phyloP scores from a whole-genome alignment of 2,329 filamentous ascomycete species.

The Raffaelea arxii region DNA sequence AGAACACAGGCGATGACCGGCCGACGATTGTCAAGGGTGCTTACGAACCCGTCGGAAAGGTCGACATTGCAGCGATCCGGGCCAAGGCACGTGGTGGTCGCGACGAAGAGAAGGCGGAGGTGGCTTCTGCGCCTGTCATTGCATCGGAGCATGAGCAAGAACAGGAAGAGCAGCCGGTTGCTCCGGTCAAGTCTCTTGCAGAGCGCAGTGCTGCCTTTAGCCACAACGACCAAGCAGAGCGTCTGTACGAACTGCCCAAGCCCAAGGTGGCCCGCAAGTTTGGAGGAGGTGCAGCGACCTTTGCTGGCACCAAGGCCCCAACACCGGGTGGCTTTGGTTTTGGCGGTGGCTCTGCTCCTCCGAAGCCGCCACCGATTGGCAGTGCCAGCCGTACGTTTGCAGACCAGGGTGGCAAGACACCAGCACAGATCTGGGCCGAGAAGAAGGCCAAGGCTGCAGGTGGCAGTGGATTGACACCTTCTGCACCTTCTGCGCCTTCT shows the following conservation, averaged over 20 bases:
- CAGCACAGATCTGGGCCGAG: constrained; percentile 94
- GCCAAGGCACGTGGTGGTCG: constrained; percentile 9
- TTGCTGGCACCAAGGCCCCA: constrained; percentile 83
- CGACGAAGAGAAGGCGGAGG: constrained; percentile 4
- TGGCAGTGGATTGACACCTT: constrained; percentile 17
- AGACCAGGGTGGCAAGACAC: constrained; percentile 89
- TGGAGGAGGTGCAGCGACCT: constrained; percentile 52
- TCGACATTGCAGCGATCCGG: constrained; percentile 94
- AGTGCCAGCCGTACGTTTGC: constrained; percentile 87
- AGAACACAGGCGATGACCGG: constrained; percentile 62
- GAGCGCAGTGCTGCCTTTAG: constrained; percentile 69
- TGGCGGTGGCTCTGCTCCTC: constrained; percentile 44
- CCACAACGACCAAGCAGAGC: constrained; percentile 53
- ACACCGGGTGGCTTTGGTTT: constrained; percentile 61
- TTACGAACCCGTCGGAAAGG: constrained; percentile 92
- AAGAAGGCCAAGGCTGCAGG: constrained; percentile 77
- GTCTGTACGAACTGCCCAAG: constrained; percentile 81
- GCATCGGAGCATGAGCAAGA: constrained; percentile 35
- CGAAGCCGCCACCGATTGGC: constrained; percentile 57
- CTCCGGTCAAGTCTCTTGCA: constrained; percentile 52
- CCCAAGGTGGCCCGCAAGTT: constrained; percentile 93
- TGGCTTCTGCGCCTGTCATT: not conserved
- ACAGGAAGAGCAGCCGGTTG: constrained; percentile 19
- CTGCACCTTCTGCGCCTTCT: constrained; percentile 16
- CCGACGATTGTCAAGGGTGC: constrained; percentile 82